Conservation (phyloP, 768 basidiomycete species). For the Leucocoprinus birnbaumii region DNA sequence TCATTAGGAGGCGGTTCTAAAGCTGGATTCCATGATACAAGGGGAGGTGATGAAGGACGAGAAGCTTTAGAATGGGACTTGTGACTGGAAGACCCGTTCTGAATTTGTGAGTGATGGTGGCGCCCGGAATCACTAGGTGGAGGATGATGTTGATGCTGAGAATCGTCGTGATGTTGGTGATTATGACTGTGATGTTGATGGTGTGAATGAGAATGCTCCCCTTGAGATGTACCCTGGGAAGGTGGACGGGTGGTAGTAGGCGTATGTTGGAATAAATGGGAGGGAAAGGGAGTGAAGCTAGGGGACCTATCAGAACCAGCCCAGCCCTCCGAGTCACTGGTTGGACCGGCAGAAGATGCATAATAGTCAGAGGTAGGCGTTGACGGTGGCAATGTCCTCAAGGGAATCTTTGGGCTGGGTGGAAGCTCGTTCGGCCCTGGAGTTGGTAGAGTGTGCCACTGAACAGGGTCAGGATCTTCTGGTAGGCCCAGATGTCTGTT, state of each 20-base stretch:
- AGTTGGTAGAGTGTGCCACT: constrained; percentile 56
- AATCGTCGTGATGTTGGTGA: constrained; percentile 16
- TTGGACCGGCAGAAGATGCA: constrained; percentile 11
- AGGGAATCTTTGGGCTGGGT: constrained; percentile 50
- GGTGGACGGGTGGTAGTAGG: neutral
- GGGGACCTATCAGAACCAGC: neutral
- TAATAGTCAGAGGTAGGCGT: constrained; percentile 19
- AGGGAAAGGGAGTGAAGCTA: neutral
- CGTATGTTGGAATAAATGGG: constrained; percentile 17
- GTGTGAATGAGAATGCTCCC: neutral
- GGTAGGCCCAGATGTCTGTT: constrained; percentile 26
- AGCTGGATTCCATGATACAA: constrained; percentile 79
- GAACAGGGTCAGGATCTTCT: constrained; percentile 27
- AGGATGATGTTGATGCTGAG: constrained; percentile 13
- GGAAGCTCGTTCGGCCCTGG: constrained; percentile 63
- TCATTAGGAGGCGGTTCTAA: constrained; percentile 74
- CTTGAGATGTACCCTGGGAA: neutral
- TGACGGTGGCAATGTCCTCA: constrained; percentile 51
- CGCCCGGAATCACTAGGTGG: neutral
- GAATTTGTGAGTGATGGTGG: constrained; percentile 20
- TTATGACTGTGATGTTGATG: constrained; percentile 6
- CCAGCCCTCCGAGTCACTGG: constrained; percentile 9
- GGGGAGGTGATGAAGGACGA: constrained; percentile 57
- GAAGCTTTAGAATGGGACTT: neutral
- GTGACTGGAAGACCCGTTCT: constrained; percentile 19